These are phyloP conservation scores for Penicillium goetzii DNA, from an alignment of 495 filamentous ascomycete species.

Conservation along the genomic window DNA sequence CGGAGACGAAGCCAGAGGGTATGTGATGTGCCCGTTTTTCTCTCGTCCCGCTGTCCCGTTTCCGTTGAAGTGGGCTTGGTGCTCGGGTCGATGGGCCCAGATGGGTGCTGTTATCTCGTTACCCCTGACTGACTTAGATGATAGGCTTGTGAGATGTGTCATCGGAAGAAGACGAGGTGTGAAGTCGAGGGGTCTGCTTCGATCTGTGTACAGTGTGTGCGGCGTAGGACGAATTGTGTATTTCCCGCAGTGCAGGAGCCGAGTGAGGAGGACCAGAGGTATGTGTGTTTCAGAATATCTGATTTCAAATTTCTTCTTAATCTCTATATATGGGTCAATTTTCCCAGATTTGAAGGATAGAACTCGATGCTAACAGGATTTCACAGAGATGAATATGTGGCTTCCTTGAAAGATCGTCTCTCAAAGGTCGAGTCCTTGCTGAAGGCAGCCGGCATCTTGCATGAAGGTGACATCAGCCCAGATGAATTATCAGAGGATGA, in stretches of 20 bases:
- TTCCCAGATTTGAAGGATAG: background rate
- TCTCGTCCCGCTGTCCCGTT: background rate
- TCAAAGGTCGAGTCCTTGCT: conserved; percentile 85
- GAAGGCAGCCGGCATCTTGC: conserved; percentile 78
- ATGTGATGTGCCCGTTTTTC: conserved; percentile 1
- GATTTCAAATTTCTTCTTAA: background rate
- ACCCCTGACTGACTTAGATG: conserved; percentile 15
- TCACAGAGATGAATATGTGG: conserved; percentile 84
- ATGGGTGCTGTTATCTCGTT: background rate
- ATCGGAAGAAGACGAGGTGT: conserved; percentile 97
- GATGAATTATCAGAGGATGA: conserved; percentile 61
- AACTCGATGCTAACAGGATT: background rate
- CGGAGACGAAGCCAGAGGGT: conserved; percentile 26
- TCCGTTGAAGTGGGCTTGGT: background rate
- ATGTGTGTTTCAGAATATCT: background rate
- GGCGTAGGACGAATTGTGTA: conserved; percentile 90
- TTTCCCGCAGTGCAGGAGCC: conserved; percentile 63
- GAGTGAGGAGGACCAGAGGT: background rate
- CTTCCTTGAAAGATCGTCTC: conserved; percentile 85
- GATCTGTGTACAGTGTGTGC: conserved; percentile 83
- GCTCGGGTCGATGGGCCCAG: conserved; percentile 1
- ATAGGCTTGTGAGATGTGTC: conserved; percentile 94
- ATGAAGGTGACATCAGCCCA: conserved; percentile 70
- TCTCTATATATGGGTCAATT: background rate
- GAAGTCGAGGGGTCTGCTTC: conserved; percentile 77